Base-by-base conservation (phyloP, 495 filamentous ascomycete species). In the Terfezia claveryi region DNA sequence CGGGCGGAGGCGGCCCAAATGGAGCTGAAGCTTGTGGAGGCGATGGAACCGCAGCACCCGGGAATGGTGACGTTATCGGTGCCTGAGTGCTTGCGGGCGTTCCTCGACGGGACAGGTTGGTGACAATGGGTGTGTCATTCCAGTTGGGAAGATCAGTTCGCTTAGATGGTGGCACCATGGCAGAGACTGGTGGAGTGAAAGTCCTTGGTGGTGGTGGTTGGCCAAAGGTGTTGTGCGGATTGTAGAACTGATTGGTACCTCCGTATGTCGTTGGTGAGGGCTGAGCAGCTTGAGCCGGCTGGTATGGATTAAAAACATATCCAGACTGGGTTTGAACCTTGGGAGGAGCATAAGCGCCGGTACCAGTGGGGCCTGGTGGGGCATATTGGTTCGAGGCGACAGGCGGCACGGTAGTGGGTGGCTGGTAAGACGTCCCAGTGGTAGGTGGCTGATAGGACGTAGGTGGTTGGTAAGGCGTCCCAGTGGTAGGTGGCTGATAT, bases 101-200 rank as follows among this genome's bases (percentile, higher is more conserved):
- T 9, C 65, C 67, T 60, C 72, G 71, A 59, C 56, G 71, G 27
- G 81, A 77, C 44, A 81, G 71, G 65, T 88, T 92, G 36, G 78
- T 74, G 32, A 94, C 84, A 60, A 93, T 79, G 0, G 91, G 91
- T 55, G 89, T 79, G 68, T 99, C 91, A 60, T 99, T 99, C 91
- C 91, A 99, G 54, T 81, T 81, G 37, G 78, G 76, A 46, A 78
- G 76, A 56, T 82, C 79, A 56, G 76, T 78, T 57, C 75, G 74
- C 56, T 78, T 82, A 16, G 83, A 74, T 53, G 87, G 86, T 11
- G 84, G 81, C 54, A 74, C 71, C 17, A 68, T 71, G 11, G 68
- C 64, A 4, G 80, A 76, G 32, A 80, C 77, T 23, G 83, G 82
- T 37, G 77, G 70, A 55, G 72, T 71, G 41, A 71, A 68, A 20